Conservation (phyloP, 169 alveolate species). For the Eimeria maxima region DNA sequence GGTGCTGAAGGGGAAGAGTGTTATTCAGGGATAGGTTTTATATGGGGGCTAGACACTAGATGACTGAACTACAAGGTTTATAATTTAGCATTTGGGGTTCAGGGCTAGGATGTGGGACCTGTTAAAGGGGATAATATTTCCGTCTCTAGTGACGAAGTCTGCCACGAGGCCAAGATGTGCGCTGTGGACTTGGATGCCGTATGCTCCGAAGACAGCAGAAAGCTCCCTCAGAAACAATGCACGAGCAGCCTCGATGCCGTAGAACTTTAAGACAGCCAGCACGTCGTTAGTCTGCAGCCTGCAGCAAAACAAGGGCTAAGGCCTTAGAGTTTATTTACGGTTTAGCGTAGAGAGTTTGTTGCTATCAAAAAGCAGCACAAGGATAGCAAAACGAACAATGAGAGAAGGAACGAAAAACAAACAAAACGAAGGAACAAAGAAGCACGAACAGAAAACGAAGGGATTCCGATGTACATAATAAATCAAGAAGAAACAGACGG, state of each 20-base stretch:
- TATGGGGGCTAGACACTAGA: background rate
- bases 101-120: constrained; percentile 76
- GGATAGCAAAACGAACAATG: no score
- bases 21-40: background rate
- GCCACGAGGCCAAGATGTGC: constrained; percentile 98
- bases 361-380: no score
- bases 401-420: no score
- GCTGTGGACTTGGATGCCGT: constrained; percentile 98
- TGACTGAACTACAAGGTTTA: background rate
- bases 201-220: constrained; percentile 96
- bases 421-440: no score
- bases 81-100: background rate
- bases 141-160: constrained; percentile 98
- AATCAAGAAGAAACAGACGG: no score
- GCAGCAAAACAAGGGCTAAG: background rate
- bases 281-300: constrained; percentile 96
- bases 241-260: constrained; percentile 99
- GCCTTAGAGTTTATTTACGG: no score
- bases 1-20: background rate
- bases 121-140: constrained; percentile 94
- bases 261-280: constrained; percentile 94
- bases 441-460: no score
- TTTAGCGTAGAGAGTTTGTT: no score
- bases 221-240: constrained; percentile 97
- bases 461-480: no score